phyloP scores from a whole-genome alignment of 2,329 filamentous ascomycete genomes.

The Sordariomycetes sp. region DNA sequence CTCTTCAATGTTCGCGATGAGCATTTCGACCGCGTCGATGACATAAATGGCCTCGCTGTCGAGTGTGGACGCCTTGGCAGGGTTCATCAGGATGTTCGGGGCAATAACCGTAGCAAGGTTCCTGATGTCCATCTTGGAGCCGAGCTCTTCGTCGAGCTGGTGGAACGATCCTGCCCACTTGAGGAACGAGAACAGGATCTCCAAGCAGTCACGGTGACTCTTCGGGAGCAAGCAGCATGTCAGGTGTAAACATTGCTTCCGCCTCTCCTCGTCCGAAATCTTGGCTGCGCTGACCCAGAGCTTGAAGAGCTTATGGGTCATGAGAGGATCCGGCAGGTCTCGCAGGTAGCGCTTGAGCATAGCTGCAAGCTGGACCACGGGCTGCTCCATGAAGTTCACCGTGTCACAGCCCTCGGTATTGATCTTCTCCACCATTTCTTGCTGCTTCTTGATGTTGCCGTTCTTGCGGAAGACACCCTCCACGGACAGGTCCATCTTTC shows the following conservation, averaged over 20 bases:
- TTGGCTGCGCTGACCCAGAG: constrained; percentile 88
- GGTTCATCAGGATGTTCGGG: constrained; percentile 81
- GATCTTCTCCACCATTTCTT: constrained; percentile 76
- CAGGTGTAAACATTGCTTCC: constrained; percentile 78
- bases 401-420: constrained; percentile 79
- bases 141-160: constrained; percentile 91
- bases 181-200: constrained; percentile 90
- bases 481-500: constrained; percentile 97
- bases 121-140: constrained; percentile 98
- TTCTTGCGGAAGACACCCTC: constrained; percentile 99
- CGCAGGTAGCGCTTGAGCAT: constrained; percentile 91
- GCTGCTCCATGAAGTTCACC: constrained; percentile 79
- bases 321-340: constrained; percentile 85
- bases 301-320: constrained; percentile 90
- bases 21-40: constrained; percentile 82
- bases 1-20: constrained; percentile 89
- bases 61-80: constrained; percentile 54
- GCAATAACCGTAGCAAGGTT: constrained; percentile 97
- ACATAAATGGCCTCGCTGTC: constrained; percentile 87
- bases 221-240: constrained; percentile 91
- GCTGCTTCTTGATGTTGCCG: constrained; percentile 91
- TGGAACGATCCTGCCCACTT: constrained; percentile 98
- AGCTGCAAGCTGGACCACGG: constrained; percentile 87
- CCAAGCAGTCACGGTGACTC: constrained; percentile 83
- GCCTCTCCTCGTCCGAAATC: constrained; percentile 71